Base-by-base conservation (phyloP, 1,139 yeast species). In the Suhomyces guaymorum region DNA sequence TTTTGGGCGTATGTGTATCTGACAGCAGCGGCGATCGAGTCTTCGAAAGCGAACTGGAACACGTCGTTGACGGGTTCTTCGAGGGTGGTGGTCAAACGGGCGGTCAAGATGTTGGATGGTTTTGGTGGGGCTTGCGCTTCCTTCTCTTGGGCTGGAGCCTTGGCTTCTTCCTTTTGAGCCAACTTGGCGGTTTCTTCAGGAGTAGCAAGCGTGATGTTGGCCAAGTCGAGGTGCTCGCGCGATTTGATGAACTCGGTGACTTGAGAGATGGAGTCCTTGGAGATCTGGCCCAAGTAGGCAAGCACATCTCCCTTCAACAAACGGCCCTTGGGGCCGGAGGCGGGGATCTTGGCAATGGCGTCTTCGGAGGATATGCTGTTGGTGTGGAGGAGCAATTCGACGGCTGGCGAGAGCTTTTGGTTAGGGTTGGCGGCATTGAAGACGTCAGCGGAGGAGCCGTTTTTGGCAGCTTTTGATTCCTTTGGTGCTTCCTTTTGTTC, bases 311-410 rank as follows among this genome's bases (percentile, higher is more conserved):
- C 97, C 65, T 85, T 86, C 47, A 89, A 70, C 32, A 92, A 59
- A 52, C 96, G 76, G 13, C 97, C 97, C 41, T 80, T 73, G 23
- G 95, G 95, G 10, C 97, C 98, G 1, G 96, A 74, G 6, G 97
- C 95, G 22, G 76, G 70, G 48, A 92, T 87, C 46, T 82, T 78
- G 13, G 63, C 56, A 20, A 85, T 47, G 1, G 96, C 96, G 12
- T 83, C 89, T 29, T 76, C 82, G 38, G 61, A 60, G 2, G 90
- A 72, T 42, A 92, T 78, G 36, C 73, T 61, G 53, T 87, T 73
- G 39, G 71, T 69, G 30, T 74, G 76, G 32, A 92, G 67, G 23
- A 90, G 67, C 5, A 80, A 53, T 39, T 75, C 77, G 8, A 92
- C 98, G 0, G 97, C 81, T 15, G 98, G 98, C 42, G 83, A 73